Percentiles rank a stretch among this genome's conserved stretches.
Conservation (phyloP, 2,329 filamentous ascomycete species). For the Beauveria sp. region DNA sequence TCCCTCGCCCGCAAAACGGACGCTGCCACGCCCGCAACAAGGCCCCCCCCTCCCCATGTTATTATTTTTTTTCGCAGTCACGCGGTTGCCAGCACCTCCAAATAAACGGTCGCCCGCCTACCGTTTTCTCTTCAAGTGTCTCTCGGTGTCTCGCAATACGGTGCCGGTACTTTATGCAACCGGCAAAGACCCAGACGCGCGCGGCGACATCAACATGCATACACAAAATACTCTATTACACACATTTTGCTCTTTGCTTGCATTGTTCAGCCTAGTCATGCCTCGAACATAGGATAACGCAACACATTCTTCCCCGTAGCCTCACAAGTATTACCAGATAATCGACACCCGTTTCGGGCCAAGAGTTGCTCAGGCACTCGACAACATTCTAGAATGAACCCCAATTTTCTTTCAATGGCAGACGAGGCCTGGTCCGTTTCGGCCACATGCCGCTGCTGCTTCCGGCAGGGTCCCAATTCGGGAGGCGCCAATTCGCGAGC, state of each 20-base stretch:
- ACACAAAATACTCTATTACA: no score
- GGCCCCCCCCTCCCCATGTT: background rate
- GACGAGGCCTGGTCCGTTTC: slow-evolving; percentile 1
- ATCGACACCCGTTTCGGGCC: background rate
- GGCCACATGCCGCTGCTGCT: background rate
- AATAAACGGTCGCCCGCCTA: background rate
- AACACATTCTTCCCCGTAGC: background rate
- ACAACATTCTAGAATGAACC: background rate
- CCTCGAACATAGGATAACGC: no score
- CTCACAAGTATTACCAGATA: background rate
- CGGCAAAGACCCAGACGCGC: background rate
- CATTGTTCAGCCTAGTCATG: no score
- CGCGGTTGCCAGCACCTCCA: background rate
- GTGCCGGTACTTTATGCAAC: background rate
- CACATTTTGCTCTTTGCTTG: no score
- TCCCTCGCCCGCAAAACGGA: background rate
- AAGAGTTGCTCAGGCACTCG: background rate
- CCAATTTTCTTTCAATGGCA: background rate
- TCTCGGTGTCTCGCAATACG: background rate
- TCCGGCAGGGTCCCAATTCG: slow-evolving; percentile 1
- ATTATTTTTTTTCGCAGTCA: background rate
- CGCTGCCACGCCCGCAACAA: background rate
- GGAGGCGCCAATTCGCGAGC: slow-evolving; percentile 6
- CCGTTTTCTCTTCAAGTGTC: background rate
- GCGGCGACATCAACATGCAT: background rate